Conservation (phyloP, 1,284 basidiomycete genomes). For the Papiliotrema flavescens region DNA sequence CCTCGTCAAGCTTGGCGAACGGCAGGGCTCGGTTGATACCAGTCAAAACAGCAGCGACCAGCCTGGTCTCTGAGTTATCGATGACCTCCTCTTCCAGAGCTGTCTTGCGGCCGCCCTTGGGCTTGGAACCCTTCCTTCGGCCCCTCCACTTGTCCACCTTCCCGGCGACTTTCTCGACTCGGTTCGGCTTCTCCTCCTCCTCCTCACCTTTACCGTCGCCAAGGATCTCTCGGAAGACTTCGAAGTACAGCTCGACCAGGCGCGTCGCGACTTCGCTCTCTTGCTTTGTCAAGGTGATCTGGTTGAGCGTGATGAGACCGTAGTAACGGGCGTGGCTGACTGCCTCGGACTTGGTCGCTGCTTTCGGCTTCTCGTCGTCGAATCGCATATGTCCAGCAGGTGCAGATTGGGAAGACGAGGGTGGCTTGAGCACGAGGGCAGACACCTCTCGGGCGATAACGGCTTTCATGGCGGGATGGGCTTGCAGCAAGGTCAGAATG, state of each 20-base stretch:
- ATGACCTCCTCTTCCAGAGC: conserved; percentile 55
- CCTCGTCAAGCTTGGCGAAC: conserved; percentile 70
- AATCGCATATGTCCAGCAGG: conserved; percentile 46
- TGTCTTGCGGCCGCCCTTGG: conserved; percentile 42
- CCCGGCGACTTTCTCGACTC: conserved; percentile 46
- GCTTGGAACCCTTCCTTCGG: conserved; percentile 44
- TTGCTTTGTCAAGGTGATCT: conserved; percentile 72
- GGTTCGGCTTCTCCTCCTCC: conserved; percentile 40
- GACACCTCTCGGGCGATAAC: conserved; percentile 86
- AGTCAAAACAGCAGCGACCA: conserved; percentile 86
- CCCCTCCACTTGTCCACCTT: conserved; percentile 50
- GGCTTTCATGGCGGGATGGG: conserved; percentile 90
- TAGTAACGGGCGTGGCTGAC: conserved; percentile 78
- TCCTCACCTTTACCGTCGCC: conserved; percentile 53
- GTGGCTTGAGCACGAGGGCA: conserved; percentile 65
- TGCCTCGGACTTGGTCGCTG: conserved; percentile 49
- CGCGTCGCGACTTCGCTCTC: conserved; percentile 76
- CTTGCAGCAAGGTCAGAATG: conserved; percentile 81
- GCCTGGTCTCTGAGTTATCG: conserved; percentile 74
- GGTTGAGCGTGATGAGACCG: conserved; percentile 88
- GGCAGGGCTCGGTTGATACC: conserved; percentile 95
- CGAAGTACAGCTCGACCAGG: conserved; percentile 89
- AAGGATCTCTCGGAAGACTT: conserved; percentile 85
- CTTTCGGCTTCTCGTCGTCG: conserved; percentile 41
- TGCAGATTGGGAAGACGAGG: conserved; percentile 51